Evolutionary conservation across 1,284 basidiomycete genomes (phyloP), one percentile per base, ranked within the genome.

Genomic region (Melanopsichium pennsylvanicum): DNA sequence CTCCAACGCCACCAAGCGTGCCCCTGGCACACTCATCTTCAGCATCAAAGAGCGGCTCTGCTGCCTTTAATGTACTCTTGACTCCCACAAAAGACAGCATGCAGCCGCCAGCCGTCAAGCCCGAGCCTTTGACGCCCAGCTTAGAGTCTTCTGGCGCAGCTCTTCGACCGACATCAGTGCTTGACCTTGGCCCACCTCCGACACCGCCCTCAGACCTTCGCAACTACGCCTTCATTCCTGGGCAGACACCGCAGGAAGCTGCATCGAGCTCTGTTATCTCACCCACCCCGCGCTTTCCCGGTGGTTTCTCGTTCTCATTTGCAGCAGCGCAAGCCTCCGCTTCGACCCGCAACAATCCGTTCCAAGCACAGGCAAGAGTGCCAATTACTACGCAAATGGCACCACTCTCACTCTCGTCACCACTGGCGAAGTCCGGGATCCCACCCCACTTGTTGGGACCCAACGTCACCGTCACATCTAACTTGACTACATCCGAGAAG

Each of bases 161-260:
- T 22, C 11, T n/a, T 22, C 25, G 31, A n/a, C 5, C 9, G 21
- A n/a, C 33, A 8, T 5, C 33, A 16, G 16, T n/a, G n/a, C n/a
- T n/a, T n/a, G n/a, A 34, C 16, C 31, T 49, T 9, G 61, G 55
- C 2, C 32, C 55, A 9, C 40, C 55, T 38, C 61, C 61, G 13
- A 58, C 61, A 37, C 61, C 61, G 18, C 61, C 55, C 2, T 42
- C 46, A 2, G 54, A 23, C 10, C 61, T 64, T 22, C 54, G 44
- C 12, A 57, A 58, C 25, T 64, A 58, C 19, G 61, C 61, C 27
- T 64, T 58, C 42, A 64, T 64, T 9, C 61, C 61, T 11, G 50
- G 61, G 5, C 12, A 52, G 42, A 64, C 49, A 22, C 55, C 55
- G 7, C 49, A 54, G 33, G 31, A 40, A 27, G 31, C 50, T 19